Evolutionary conservation across 2,329 filamentous ascomycete genomes (phyloP).

Genomic region (Bipolaris gigantea): DNA sequence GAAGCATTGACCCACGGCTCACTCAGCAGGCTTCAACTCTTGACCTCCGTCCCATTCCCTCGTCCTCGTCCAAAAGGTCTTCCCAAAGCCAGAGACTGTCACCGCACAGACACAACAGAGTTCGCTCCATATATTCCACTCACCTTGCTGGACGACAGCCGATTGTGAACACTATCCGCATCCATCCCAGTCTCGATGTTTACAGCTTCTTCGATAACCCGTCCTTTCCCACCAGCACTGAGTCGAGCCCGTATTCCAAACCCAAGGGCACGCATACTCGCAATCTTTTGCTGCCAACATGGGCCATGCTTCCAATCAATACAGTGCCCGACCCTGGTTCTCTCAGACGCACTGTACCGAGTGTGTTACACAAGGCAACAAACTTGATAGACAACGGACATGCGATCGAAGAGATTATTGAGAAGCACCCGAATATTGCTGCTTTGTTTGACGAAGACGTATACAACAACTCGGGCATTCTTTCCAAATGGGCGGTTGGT

Average conservation of each 20-base stretch:
- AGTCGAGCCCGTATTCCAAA: constrained; percentile 13
- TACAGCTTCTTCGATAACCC: constrained; percentile 23
- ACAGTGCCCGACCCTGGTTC: constrained; percentile 25
- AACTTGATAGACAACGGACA: constrained; percentile 16
- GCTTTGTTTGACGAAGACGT: constrained; percentile 25
- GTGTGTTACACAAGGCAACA: constrained; percentile 18
- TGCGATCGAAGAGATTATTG: constrained; percentile 17
- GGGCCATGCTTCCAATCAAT: constrained; percentile 31
- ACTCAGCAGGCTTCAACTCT: constrained; percentile 4
- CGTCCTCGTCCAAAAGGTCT: constrained; percentile 13
- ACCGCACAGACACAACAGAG: constrained; percentile 5
- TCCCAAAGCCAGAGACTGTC: constrained; percentile 11
- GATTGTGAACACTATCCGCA: constrained; percentile 23
- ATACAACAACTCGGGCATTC: constrained; percentile 20
- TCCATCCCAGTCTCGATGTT: constrained; percentile 28
- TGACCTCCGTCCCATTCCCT: not conserved
- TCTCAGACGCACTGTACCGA: constrained; percentile 12
- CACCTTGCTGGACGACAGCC: constrained; percentile 24
- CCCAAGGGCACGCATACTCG: constrained; percentile 14
- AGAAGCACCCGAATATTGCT: constrained; percentile 26
- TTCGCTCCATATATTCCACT: constrained; percentile 22
- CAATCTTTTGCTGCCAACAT: constrained; percentile 27
- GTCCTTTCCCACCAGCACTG: constrained; percentile 18
- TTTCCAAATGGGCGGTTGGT: constrained; percentile 26
- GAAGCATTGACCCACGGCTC: constrained; percentile 19